Evolutionary conservation across 169 alveolate species (phyloP).

Genomic region (Eimeria acervulina): DNA sequence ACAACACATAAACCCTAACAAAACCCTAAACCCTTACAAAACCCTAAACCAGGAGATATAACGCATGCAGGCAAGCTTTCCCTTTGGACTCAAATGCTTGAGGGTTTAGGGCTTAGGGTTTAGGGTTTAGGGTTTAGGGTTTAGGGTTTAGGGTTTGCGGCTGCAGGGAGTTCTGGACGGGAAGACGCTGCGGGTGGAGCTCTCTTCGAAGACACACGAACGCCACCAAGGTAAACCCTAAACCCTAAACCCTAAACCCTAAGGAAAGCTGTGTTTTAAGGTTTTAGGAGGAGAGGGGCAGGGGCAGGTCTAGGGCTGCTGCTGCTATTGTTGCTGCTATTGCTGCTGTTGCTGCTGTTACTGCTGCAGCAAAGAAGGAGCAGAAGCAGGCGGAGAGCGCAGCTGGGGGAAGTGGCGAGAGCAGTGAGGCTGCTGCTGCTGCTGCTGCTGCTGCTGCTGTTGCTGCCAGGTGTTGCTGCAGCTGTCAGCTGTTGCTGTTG

Average conservation of each 20-base stretch:
- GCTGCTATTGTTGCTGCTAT: background rate
- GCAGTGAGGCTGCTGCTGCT: background rate
- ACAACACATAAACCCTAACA: too few species aligned
- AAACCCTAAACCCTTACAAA: too few species aligned
- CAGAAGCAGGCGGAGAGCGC: background rate
- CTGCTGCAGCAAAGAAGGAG: conserved; percentile 4
- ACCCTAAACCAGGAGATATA: too few species aligned
- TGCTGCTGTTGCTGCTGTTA: conserved; percentile 2
- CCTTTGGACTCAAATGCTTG: background rate
- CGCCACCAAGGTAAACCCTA: conserved; percentile 51
- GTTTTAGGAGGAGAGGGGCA: background rate
- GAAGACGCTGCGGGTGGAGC: conserved; percentile 91
- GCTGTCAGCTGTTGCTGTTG: background rate
- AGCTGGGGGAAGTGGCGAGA: background rate
- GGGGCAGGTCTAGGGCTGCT: conserved; percentile 3
- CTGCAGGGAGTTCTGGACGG: conserved; percentile 91
- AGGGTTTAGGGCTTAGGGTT: background rate
- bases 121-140: conserved; percentile 24
- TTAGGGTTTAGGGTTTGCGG: conserved; percentile 15
- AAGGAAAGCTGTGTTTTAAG: background rate
- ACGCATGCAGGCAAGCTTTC: too few species aligned
- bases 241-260: conserved; percentile 44
- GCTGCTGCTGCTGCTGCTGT: conserved; percentile 22
- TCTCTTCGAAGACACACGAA: conserved; percentile 92
- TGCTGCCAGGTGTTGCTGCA: background rate